Base-by-base conservation (phyloP, 148 eudicot species). In the Fallopia convolvulus region DNA sequence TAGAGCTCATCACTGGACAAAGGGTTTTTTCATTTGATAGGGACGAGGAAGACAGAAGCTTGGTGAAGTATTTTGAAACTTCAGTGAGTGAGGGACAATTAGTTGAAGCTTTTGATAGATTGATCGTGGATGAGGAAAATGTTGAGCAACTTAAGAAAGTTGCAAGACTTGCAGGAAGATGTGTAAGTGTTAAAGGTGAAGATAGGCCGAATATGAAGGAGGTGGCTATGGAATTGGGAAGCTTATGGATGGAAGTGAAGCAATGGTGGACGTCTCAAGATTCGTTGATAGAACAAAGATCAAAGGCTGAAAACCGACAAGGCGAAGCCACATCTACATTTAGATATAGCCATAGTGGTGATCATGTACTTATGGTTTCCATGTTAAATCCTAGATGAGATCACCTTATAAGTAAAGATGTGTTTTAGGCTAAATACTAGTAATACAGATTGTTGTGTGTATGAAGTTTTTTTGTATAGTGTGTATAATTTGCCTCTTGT, bases 1-100 rank as follows among this genome's bases (percentile, higher is more conserved):
- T 80, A 15, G 84, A 87, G 81, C 89, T 87, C 15, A 33, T 87
- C 42, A 84, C 85, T 1, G 81, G 87, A 8, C 81, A 41, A 81
- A 81, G 44, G 4, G 41, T 36, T 11, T 33, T 70, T 17, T 70
- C 73, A 21, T 70, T 39, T 14, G 73, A 41, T 21, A 70, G 73
- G 73, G 20, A 3, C 39, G 47, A 70, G 17, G 60, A 55, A 55
- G 60, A 55, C 21, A 70, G 47, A 20, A 70, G 46, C 14, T 70
- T 70, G 73, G 73, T 70, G 20, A 70, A 9, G 73, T 33, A 70
- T 10, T 70, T 70, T 70, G 5, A 39, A 6, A 32, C 40, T 70
- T 23, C 73, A 41, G 39, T 65, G 39, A 65, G 74, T 77, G 68
- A 70, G 17, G 68, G 78, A 30, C 55, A 72, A 2, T 44, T 86